These are phyloP conservation scores for Colletotrichum chlorophyti DNA, from an alignment of 2,329 filamentous ascomycete genomes.

Conservation along the genomic window DNA sequence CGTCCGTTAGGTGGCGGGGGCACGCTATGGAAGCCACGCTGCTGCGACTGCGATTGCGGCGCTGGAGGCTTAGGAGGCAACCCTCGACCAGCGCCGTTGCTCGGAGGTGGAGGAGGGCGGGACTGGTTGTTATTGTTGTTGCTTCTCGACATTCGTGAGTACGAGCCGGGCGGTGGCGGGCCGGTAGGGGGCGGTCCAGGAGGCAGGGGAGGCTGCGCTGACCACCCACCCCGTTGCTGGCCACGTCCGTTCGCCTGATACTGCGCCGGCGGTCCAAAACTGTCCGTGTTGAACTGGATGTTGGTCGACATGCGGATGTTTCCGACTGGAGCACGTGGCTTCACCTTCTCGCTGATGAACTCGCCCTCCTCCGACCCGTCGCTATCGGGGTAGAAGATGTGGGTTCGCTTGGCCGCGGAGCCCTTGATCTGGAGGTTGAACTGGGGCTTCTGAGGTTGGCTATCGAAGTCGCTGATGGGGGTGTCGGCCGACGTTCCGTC, in stretches of 20 bases:
- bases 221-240: slow-evolving; percentile 25
- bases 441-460: slow-evolving; percentile 33
- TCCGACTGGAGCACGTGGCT: slow-evolving; percentile 38
- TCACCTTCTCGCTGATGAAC: slow-evolving; percentile 46
- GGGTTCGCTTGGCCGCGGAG: slow-evolving; percentile 43
- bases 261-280: slow-evolving; percentile 25
- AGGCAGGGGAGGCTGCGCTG: slow-evolving; percentile 44
- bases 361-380: slow-evolving; percentile 52
- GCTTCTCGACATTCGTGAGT: slow-evolving; percentile 27
- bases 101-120: slow-evolving; percentile 11
- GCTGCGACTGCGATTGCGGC: slow-evolving; percentile 14
- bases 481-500: slow-evolving; percentile 49
- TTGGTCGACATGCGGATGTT: slow-evolving; percentile 49
- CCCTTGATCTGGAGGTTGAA: slow-evolving; percentile 38
- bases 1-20: slow-evolving; percentile 20
- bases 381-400: slow-evolving; percentile 54
- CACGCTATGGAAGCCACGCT: slow-evolving; percentile 20
- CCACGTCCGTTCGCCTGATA: slow-evolving; percentile 18
- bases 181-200: slow-evolving; percentile 44
- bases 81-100: slow-evolving; percentile 4
- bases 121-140: slow-evolving; percentile 20
- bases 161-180: slow-evolving; percentile 33
- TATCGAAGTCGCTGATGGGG: slow-evolving; percentile 44
- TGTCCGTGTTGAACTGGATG: slow-evolving; percentile 40
- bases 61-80: slow-evolving; percentile 25